Conservation (phyloP, 805 yeast genomes). For the Isabelozyma pseudorhagii region DNA sequence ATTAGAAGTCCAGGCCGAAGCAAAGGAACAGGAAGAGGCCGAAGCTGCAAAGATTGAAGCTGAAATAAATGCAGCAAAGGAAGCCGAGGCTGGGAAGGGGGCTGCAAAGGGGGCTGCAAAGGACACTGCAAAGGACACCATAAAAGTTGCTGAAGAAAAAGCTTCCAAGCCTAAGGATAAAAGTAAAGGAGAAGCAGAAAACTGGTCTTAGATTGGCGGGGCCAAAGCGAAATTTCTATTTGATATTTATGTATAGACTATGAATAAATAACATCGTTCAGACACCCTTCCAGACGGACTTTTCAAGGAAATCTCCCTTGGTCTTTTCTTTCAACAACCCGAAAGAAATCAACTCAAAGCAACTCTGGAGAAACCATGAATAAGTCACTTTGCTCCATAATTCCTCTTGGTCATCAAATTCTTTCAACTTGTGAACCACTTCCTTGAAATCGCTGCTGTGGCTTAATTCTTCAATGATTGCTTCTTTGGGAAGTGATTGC, state of each 20-base stretch:
- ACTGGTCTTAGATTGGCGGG: neutral
- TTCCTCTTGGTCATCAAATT: constrained; percentile 22
- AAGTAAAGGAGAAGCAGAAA: neutral
- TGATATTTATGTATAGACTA: neutral
- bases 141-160: neutral
- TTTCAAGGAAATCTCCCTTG: constrained; percentile 66
- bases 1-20: constrained; percentile 3
- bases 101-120: neutral
- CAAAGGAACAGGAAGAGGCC: neutral
- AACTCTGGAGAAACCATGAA: constrained; percentile 72
- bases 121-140: neutral
- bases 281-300: constrained; percentile 67
- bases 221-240: neutral
- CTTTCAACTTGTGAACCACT: constrained; percentile 4
- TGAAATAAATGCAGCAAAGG: constrained; percentile 4
- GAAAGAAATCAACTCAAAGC: constrained; percentile 64
- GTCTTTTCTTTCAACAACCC: constrained; percentile 67
- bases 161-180: neutral
- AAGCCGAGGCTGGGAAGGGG: neutral
- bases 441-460: constrained; percentile 8
- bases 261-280: constrained; percentile 14
- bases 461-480: constrained; percentile 15
- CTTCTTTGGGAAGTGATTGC: constrained; percentile 36
- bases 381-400: constrained; percentile 63
- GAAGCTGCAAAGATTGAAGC: constrained; percentile 1